Base-by-base conservation (phyloP, 2,329 filamentous ascomycete genomes). In the Sarocladiaceae sp. region DNA sequence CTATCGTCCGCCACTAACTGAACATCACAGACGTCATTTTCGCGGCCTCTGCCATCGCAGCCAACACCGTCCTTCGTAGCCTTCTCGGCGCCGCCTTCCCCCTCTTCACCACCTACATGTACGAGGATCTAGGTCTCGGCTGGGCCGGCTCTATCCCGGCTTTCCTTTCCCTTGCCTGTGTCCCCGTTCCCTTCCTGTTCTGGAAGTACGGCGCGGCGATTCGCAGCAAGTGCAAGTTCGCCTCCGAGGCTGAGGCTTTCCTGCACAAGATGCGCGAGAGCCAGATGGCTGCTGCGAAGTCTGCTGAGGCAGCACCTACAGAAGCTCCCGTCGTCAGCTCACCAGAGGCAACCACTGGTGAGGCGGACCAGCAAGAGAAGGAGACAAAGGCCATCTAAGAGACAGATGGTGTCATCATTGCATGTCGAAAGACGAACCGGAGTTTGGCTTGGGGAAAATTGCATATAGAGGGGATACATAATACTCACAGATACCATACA, bases 181-280 rank as follows among this genome's bases (percentile, higher is more conserved):
- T 90, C 17, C 87, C 88, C 0, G 86, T 88, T 61, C 88, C 88
- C 0, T 86, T 88, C 66, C 65, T 93, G 15, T 89, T 93, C 67
- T 88, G 88, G 71, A 83, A 79, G 59, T 90, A 89, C 64, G 88
- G 88, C 56, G 25, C 62, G 31, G 49, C 50, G 10, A 86, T 92
- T 59, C 77, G 87, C 20, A 71, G 76, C 64, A 80, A 75, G 62
- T 90, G 87, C 76, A 84, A 86, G 70, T 91, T 79, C 62, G 82
- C 87, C 5, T 77, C 81, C 10, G 78, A 89, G 66, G 81, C 86
- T 6, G 83, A 84, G 26, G 74, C 73, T 11, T 79, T 87, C 54
- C 74, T 87, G 67, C 65, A 69, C 56, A 64, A 64, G 56, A 74
- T 76, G 66, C 65, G 64, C 46, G 55, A 61, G 52, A 62, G 66